phyloP scores from a whole-genome alignment of 192 early-diverging fungal genomes.

The Rhizoclosmatium sp. region DNA sequence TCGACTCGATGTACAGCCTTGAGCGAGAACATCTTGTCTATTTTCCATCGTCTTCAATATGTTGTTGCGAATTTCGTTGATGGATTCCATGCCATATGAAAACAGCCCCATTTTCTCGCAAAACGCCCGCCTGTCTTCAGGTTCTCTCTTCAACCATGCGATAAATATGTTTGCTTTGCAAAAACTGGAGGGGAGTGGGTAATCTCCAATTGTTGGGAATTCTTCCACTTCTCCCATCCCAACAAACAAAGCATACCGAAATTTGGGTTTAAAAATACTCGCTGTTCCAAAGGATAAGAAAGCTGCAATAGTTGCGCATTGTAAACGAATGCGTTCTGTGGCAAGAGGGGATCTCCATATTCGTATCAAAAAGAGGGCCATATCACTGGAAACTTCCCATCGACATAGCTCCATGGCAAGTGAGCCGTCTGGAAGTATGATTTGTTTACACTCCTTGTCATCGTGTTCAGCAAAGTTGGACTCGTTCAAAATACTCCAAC shows the following conservation, averaged over 20 bases:
- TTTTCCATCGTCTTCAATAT: conserved; percentile 13
- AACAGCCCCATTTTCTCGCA: conserved; percentile 13
- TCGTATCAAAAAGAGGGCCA: conserved; percentile 20
- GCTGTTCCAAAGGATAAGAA: conserved; percentile 16
- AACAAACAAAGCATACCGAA: background rate
- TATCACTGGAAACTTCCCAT: background rate
- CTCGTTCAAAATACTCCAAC: conserved; percentile 4
- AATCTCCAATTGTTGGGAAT: background rate
- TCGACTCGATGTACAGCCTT: too few relatives aligned
- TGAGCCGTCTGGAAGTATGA: conserved; percentile 21
- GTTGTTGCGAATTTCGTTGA: background rate
- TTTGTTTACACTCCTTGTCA: background rate
- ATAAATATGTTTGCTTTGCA: conserved; percentile 28
- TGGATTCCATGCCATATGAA: conserved; percentile 13
- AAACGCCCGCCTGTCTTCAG: conserved; percentile 6
- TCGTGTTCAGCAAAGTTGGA: conserved; percentile 5
- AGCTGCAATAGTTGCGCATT: conserved; percentile 34
- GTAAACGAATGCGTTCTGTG: background rate
- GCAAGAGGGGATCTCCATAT: background rate
- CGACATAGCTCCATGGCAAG: conserved; percentile 33
- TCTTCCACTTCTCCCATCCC: background rate
- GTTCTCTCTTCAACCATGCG: background rate
- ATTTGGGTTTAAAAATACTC: background rate
- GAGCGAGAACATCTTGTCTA: background rate
- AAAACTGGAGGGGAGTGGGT: conserved; percentile 9